Evolutionary conservation across 1,284 basidiomycete genomes (phyloP).

Genomic region (Cerioporus squamosus): DNA sequence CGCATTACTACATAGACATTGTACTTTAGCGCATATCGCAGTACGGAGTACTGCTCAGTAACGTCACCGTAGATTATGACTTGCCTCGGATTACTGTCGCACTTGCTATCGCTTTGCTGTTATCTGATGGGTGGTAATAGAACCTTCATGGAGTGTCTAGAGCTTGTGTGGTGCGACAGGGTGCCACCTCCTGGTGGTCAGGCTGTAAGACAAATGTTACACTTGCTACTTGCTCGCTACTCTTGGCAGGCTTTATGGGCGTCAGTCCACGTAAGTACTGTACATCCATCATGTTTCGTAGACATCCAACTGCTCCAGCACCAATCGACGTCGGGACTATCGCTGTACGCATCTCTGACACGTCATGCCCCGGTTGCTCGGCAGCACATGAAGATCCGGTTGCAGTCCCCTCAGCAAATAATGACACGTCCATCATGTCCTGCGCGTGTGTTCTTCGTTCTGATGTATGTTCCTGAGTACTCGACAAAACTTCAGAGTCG

Average conservation of each 20-base stretch:
- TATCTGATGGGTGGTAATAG: not conserved
- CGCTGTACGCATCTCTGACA: not conserved
- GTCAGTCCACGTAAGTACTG: not conserved
- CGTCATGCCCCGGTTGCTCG: not conserved
- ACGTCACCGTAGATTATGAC: not conserved
- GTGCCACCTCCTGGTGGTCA: no score
- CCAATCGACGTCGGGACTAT: conserved; percentile 2
- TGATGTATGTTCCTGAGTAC: not conserved
- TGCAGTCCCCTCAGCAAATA: not conserved
- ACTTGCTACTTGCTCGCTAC: no score
- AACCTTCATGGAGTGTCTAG: not conserved
- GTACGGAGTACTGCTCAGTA: not conserved
- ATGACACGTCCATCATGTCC: not conserved
- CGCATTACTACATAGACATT: conserved; percentile 9
- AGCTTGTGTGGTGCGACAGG: not conserved
- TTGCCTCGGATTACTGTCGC: not conserved
- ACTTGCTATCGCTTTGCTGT: not conserved
- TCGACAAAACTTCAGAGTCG: not conserved
- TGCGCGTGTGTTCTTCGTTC: not conserved
- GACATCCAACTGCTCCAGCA: not conserved
- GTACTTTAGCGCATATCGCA: conserved; percentile 7
- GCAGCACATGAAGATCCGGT: not conserved
- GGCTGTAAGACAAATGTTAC: no score
- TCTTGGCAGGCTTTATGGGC: not conserved
- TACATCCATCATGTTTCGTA: not conserved